Base-by-base conservation (phyloP, 2,329 filamentous ascomycete genomes). In the Cladophialophora exuberans region DNA sequence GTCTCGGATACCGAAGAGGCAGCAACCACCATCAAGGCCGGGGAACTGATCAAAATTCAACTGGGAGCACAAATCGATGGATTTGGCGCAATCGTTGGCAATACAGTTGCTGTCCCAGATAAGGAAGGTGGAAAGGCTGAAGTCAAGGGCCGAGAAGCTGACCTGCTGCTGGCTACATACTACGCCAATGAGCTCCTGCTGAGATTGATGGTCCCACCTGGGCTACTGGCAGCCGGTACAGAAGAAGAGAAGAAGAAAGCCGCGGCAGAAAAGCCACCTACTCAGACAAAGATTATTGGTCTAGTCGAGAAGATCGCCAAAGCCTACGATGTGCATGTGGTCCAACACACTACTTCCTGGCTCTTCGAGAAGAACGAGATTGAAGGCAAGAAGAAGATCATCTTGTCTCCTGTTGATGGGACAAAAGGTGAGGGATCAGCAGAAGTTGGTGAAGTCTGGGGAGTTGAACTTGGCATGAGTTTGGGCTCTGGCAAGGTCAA, bases 271-370 rank as follows among this genome's bases (percentile, higher is more conserved):
- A 97, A 96, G 79, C 77, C 91, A 50, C 88, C 88, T 54, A 89
- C 88, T 47, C 93, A 97, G 76, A 78, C 83, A 68, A 87, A 91
- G 77, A 97, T 99, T 68, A 94, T 88, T 62, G 81, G 83, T 66
- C 79, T 97, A 61, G 79, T 99, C 46, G 91, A 97, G 76, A 97
- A 94, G 82, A 84, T 97, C 41, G 89, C 86, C 70, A 91, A 95
- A 79, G 82, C 84, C 66, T 99, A 95, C 75, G 92, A 90, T 59
- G 92, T 89, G 81, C 95, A 87, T 73, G 78, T 97, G 22, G 90
- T 99, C 53, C 94, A 99, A 83, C 96, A 92, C 82, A 99, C 94
- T 61, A 99, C 94, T 38, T 96, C 90, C 69, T 99, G 94, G 92
- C 77, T 90, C 58, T 97, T 99, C 72, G 91, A 90, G 70, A 89